A percentile compares a stretch with the other conserved stretches of the same genome.
Evolutionary conservation across 2,329 filamentous ascomycete species (phyloP).

Genomic region (Pseudogymnoascus sp.): DNA sequence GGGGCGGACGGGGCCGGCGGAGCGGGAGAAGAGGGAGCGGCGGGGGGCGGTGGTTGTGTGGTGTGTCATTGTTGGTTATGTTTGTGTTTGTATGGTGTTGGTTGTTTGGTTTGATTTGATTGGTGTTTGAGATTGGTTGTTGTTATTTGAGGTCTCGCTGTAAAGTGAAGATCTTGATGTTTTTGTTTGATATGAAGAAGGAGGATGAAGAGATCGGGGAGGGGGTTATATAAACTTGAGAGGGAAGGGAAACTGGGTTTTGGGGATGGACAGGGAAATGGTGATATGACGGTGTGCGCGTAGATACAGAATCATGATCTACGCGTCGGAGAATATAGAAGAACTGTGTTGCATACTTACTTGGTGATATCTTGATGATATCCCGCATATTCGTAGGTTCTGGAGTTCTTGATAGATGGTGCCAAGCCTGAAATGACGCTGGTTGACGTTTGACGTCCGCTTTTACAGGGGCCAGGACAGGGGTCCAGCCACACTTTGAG

Average conservation of each 20-base stretch:
- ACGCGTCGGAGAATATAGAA: not conserved
- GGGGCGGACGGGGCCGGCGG: not conserved
- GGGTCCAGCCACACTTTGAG: not conserved
- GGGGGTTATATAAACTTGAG: not conserved
- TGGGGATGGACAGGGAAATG: not conserved
- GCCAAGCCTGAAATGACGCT: slow-evolving; percentile 4
- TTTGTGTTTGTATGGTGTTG: not conserved
- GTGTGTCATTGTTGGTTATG: slow-evolving; percentile 1
- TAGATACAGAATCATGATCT: not conserved
- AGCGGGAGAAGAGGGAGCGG: not conserved
- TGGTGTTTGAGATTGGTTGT: not conserved
- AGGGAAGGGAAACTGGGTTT: not conserved
- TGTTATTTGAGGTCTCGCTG: not conserved
- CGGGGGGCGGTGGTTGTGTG: not conserved
- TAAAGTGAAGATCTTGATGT: not conserved
- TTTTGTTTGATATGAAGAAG: slow-evolving; percentile 6
- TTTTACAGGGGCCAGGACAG: not conserved
- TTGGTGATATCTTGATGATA: not conserved
- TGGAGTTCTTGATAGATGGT: not conserved
- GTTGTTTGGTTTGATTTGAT: not conserved
- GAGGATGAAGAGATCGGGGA: not conserved
- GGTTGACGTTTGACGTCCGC: not conserved
- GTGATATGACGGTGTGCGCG: not conserved
- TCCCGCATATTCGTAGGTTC: slow-evolving; percentile 3
- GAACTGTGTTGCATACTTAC: not conserved